Conservation (phyloP, 306 rosid species). For the Malus sylvestris region DNA sequence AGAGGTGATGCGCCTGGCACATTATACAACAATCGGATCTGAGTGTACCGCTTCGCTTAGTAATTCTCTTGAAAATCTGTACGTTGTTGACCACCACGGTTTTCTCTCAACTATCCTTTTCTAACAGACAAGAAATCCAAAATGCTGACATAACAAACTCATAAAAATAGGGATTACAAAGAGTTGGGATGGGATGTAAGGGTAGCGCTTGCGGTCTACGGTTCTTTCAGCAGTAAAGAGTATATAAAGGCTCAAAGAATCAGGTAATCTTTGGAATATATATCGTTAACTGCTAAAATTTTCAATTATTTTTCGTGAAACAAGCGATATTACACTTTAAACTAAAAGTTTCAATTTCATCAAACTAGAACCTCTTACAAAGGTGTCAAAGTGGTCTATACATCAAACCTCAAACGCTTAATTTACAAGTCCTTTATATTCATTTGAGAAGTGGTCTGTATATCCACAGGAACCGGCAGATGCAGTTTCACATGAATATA, state of each 20-base stretch:
- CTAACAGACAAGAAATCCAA: conserved; percentile 10
- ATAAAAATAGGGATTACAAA: conserved; percentile 46
- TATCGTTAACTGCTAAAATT: neutral
- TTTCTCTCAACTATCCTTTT: conserved; percentile 2
- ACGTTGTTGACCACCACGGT: conserved; percentile 21
- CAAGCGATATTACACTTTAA: no score
- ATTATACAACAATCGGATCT: conserved; percentile 74
- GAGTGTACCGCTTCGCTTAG: conserved; percentile 62
- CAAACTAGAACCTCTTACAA: no score
- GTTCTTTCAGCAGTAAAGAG: conserved; percentile 72
- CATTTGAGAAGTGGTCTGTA: neutral
- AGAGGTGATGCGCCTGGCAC: conserved; percentile 92
- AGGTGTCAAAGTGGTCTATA: no score
- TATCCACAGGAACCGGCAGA: conserved; percentile 72
- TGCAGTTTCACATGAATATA: conserved; percentile 68
- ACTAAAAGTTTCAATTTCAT: neutral
- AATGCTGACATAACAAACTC: conserved; percentile 28
- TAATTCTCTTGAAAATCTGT: conserved; percentile 46
- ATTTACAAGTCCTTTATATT: no score
- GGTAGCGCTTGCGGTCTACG: conserved; percentile 69
- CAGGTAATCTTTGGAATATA: conserved; percentile 29
- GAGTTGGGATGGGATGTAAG: conserved; percentile 92
- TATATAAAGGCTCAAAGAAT: conserved; percentile 83
- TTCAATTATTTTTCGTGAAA: neutral
- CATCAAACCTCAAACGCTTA: no score